Evolutionary conservation across 1,284 basidiomycete genomes (phyloP).

Genomic region (Sanghuangporus baumii): DNA sequence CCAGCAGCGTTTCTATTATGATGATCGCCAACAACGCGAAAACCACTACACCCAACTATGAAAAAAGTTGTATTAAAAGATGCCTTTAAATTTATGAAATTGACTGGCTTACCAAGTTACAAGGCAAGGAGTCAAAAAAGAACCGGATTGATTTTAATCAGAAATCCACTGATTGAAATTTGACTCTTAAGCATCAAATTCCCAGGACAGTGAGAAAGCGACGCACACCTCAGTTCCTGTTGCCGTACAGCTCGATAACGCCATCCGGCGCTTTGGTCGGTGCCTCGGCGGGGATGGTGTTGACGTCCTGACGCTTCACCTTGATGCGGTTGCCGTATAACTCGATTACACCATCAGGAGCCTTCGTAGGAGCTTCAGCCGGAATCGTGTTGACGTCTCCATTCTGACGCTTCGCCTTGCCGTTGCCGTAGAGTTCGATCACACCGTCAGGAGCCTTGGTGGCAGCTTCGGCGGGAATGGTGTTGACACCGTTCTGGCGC

Average conservation of each 20-base stretch:
- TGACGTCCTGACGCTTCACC: slow-evolving; percentile 16
- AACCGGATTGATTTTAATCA: not conserved
- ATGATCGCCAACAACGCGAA: not conserved
- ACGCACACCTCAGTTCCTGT: slow-evolving; percentile 16
- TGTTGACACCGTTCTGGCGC: slow-evolving; percentile 24
- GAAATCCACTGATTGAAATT: not conserved
- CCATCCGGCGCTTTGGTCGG: slow-evolving; percentile 24
- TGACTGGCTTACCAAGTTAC: not conserved
- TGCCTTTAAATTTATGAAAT: not conserved
- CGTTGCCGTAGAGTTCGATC: slow-evolving; percentile 10
- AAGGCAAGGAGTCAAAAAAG: not conserved
- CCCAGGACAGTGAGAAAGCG: not conserved
- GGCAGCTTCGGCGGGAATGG: slow-evolving; percentile 31
- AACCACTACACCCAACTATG: not conserved
- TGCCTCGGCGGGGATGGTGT: slow-evolving; percentile 23
- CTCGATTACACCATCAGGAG: slow-evolving; percentile 24
- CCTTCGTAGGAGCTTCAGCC: slow-evolving; percentile 30
- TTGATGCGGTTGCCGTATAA: slow-evolving; percentile 13
- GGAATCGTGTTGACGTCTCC: slow-evolving; percentile 24
- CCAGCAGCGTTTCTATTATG: slow-evolving; percentile 11
- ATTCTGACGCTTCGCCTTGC: slow-evolving; percentile 19
- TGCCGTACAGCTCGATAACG: slow-evolving; percentile 22
- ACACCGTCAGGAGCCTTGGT: slow-evolving; percentile 29
- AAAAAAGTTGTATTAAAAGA: not conserved
- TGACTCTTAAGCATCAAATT: not conserved